These are phyloP conservation scores for Pulveroboletus ravenelii DNA, from an alignment of 768 basidiomycete genomes.

Conservation along the genomic window DNA sequence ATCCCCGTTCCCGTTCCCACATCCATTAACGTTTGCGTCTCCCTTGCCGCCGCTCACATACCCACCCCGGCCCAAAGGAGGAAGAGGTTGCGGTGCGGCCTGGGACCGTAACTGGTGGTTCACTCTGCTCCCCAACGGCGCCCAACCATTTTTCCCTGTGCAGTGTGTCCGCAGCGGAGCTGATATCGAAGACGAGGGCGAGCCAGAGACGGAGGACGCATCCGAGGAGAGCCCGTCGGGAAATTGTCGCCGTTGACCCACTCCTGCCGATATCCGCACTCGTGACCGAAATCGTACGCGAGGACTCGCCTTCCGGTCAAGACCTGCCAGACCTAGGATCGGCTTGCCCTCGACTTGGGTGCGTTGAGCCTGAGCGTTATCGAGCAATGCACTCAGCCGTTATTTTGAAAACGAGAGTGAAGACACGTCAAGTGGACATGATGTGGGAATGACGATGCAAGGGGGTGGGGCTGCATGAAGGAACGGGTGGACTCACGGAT, in stretches of 20 bases:
- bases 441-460: background rate
- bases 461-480: background rate
- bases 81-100: background rate
- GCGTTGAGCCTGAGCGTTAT: background rate
- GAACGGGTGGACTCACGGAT: conserved; percentile 13
- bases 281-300: conserved; percentile 68
- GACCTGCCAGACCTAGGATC: background rate
- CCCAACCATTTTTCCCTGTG: conserved; percentile 51
- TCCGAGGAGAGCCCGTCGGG: conserved; percentile 23
- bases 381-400: background rate
- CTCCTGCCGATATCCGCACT: conserved; percentile 72
- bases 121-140: conserved; percentile 57
- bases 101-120: conserved; percentile 25
- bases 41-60: background rate
- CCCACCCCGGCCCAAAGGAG: background rate
- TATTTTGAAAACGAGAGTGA: background rate
- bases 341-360: conserved; percentile 13
- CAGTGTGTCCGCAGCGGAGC: conserved; percentile 65
- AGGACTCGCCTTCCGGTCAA: conserved; percentile 12
- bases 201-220: conserved; percentile 48
- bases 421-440: background rate
- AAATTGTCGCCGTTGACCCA: conserved; percentile 43
- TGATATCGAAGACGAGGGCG: conserved; percentile 77
- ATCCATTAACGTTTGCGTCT: background rate
- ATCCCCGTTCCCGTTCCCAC: background rate